Conservation (phyloP, 768 basidiomycete genomes). For the Austroboletus eburneus region DNA sequence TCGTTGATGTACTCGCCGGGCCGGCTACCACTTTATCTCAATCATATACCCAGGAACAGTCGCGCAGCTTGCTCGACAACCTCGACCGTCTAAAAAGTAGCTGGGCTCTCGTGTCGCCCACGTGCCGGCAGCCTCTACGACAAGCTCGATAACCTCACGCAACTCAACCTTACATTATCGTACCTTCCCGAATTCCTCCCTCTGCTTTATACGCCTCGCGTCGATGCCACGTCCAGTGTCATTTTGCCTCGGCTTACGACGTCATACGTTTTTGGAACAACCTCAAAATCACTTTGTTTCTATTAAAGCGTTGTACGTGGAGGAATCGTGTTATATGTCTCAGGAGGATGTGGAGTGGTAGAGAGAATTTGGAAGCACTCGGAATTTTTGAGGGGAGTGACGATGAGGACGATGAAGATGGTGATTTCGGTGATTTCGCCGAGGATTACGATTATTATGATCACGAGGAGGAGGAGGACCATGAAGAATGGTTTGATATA, state of each 20-base stretch:
- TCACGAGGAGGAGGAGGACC: too few species aligned
- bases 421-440: background rate
- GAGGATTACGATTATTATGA: too few species aligned
- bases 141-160: conserved; percentile 45
- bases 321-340: conserved; percentile 40
- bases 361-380: conserved; percentile 44
- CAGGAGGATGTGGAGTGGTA: conserved; percentile 46
- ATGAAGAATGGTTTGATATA: too few species aligned
- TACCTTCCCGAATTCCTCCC: conserved; percentile 28
- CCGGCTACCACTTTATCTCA: conserved; percentile 20
- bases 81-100: conserved; percentile 52
- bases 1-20: conserved; percentile 40
- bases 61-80: conserved; percentile 36
- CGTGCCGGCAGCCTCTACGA: conserved; percentile 38
- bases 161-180: conserved; percentile 38
- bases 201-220: conserved; percentile 19
- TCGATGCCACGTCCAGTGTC: too few species aligned
- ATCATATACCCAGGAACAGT: conserved; percentile 36
- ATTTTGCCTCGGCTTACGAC: conserved; percentile 51
- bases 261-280: conserved; percentile 44
- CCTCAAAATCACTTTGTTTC: conserved; percentile 43
- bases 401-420: conserved; percentile 19
- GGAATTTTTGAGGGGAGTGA: conserved; percentile 57
- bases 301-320: conserved; percentile 43
- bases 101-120: conserved; percentile 42